phyloP scores from a whole-genome alignment of 768 basidiomycete species.

The Dacryopinax spathularia region DNA sequence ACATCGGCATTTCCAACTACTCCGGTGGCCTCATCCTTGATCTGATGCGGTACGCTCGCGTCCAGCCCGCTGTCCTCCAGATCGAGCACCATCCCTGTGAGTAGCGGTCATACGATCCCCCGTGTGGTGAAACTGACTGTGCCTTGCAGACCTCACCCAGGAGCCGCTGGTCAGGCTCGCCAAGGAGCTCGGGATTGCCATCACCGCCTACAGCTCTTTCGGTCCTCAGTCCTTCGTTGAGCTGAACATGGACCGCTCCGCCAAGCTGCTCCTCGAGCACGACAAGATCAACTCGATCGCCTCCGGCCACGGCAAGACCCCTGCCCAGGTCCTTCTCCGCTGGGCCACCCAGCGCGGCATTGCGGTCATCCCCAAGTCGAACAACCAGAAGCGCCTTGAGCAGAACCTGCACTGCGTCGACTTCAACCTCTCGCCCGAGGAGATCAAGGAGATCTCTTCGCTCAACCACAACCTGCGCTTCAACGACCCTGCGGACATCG shows the following conservation, averaged over 20 bases:
- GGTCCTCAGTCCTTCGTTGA: slow-evolving; percentile 48
- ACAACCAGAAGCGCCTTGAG: slow-evolving; percentile 30
- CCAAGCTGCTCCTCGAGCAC: slow-evolving; percentile 12
- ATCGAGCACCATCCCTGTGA: slow-evolving; percentile 42
- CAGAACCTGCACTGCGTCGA: slow-evolving; percentile 40
- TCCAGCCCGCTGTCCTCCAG: slow-evolving; percentile 43
- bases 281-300: slow-evolving; percentile 10
- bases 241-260: slow-evolving; percentile 42
- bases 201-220: slow-evolving; percentile 45
- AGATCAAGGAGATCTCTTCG: slow-evolving; percentile 41
- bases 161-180: slow-evolving; percentile 32
- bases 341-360: slow-evolving; percentile 67
- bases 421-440: slow-evolving; percentile 41
- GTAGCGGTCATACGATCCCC: neutral
- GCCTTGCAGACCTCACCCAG: slow-evolving; percentile 30
- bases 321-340: slow-evolving; percentile 57
- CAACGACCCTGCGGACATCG: slow-evolving; percentile 57
- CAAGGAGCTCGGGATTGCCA: slow-evolving; percentile 31
- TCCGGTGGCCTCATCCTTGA: slow-evolving; percentile 59
- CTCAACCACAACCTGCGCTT: slow-evolving; percentile 52
- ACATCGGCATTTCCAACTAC: slow-evolving; percentile 76
- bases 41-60: slow-evolving; percentile 61
- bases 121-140: neutral
- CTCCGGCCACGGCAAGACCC: slow-evolving; percentile 17
- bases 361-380: slow-evolving; percentile 64